Conservation (phyloP, 164 flowering plant species). For the Vitis cinerea region DNA sequence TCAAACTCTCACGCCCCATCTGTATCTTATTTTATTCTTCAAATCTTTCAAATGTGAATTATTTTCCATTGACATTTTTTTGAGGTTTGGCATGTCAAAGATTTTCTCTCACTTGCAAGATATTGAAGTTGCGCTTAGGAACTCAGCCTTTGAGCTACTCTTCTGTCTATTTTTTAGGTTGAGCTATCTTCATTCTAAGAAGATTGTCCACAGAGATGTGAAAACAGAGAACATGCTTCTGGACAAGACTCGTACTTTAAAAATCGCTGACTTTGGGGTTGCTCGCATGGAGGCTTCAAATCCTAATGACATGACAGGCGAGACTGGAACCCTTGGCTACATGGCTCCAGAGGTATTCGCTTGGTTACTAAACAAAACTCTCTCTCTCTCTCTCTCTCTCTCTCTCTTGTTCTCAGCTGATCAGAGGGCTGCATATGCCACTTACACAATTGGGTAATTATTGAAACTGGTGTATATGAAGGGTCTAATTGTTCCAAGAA, state of each 20-base stretch:
- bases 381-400: too few relatives aligned
- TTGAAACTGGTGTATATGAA: not conserved
- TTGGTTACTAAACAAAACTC: not conserved
- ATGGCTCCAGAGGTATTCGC: conserved; percentile 72
- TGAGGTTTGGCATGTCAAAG: not conserved
- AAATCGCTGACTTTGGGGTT: conserved; percentile 71
- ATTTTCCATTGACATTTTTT: not conserved
- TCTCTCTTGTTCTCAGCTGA: too few relatives aligned
- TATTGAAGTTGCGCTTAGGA: conserved; percentile 3
- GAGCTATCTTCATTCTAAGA: conserved; percentile 61
- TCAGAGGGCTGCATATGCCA: not conserved
- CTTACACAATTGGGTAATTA: not conserved
- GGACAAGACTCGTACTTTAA: conserved; percentile 46
- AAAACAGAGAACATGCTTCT: conserved; percentile 68
- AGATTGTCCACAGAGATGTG: conserved; percentile 68
- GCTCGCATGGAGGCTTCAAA: conserved; percentile 71
- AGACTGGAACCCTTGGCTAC: conserved; percentile 71
- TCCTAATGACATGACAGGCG: conserved; percentile 72
- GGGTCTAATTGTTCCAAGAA: not conserved
- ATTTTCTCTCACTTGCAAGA: not conserved
- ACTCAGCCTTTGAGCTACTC: not conserved
- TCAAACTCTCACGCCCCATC: conserved; percentile 12
- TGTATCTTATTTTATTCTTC: conserved; percentile 3
- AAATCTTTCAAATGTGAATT: not conserved
- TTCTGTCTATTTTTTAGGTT: conserved; percentile 28